These are phyloP conservation scores for Pyracantha coccinea DNA, from an alignment of 331 rosid species.

Conservation along the genomic window DNA sequence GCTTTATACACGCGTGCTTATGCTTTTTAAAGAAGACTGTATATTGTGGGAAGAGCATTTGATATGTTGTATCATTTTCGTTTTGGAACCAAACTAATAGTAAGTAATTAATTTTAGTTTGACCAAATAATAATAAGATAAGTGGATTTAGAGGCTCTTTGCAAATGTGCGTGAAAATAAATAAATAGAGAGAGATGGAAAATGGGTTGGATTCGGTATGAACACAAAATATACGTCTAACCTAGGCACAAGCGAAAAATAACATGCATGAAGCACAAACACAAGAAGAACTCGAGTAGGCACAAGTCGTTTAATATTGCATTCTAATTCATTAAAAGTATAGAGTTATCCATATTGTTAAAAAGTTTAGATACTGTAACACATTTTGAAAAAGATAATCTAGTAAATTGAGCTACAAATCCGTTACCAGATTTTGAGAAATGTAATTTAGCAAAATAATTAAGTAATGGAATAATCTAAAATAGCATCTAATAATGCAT, in stretches of 20 bases:
- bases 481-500: neutral
- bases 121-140: neutral
- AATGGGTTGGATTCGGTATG: neutral
- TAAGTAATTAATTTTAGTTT: neutral
- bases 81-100: neutral
- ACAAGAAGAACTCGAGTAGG: no score
- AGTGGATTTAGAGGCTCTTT: no score
- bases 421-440: neutral
- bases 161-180: neutral
- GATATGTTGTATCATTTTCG: neutral
- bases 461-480: neutral
- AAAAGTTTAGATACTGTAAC: neutral
- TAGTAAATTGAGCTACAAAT: neutral
- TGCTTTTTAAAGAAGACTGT: neutral
- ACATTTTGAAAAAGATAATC: no score
- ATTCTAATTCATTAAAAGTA: neutral
- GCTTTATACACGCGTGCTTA: constrained; percentile 2
- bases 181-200: neutral
- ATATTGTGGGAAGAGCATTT: neutral
- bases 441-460: neutral
- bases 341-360: neutral
- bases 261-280: neutral
- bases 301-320: neutral
- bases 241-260: neutral
- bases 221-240: no score